Evolutionary conservation across 768 basidiomycete genomes (phyloP), one percentile per base, ranked within the genome.

Genomic region (Panus rudis): DNA sequence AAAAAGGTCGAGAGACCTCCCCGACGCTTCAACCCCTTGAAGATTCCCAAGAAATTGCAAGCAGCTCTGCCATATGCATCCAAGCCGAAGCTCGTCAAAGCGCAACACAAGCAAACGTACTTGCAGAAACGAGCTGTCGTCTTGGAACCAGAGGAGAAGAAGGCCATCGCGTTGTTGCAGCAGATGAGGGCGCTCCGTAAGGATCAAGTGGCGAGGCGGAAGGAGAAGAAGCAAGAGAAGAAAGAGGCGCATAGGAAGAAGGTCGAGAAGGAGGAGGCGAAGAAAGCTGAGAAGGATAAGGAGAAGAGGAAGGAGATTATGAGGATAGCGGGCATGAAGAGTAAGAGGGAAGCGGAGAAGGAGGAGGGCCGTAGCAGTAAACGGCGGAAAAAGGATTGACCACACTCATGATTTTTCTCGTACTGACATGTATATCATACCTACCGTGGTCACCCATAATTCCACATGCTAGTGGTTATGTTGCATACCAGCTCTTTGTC

Each of bases 51-150:
- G 58, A 90, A 89, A 54, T 75, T 99, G n/a, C 92, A 97, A 63
- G 80, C 91, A 0, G 68, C 81, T 2, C 70, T 98, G 10, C 96
- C 96, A 0, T 99, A 85, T 55, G 89, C 92, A 2, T 86, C 88
- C 25, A 99, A 99, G 63, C 89, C 92, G 16, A 87, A 85, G 63
- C 60, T 84, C 27, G 84, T 87, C 75, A 74, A 76, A 52, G 72
- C 84, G 6, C 92, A 91, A 63, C 64, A 69, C 26, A 67, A 66
- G 43, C 70, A 75, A 60, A 92, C 92, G n/a, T 96, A 98, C 63
- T 64, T 97, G 58, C 90, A 92, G 63, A 90, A 88, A 63, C 82
- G 96, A 11, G 92, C 94, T 1, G 92, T 98, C 20, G 82, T 99
- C 34, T 76, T 98, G 73, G 88, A 94, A 57, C 88, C 90, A 1